Conservation (phyloP, 2,329 filamentous ascomycete species). For the Pseudocercospora cruenta region DNA sequence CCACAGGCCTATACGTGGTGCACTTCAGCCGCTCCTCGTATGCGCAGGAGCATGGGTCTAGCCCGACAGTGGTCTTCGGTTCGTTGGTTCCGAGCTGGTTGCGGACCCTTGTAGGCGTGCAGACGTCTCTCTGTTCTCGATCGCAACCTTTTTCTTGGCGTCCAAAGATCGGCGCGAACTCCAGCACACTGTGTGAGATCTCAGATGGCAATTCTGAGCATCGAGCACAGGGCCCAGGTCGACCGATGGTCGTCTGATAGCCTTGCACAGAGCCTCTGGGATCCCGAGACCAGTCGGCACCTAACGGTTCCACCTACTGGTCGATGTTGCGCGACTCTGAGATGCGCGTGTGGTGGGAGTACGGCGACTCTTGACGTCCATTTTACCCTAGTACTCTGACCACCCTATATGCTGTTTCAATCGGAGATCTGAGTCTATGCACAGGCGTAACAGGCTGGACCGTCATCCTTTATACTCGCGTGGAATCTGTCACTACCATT, state of each 20-base stretch:
- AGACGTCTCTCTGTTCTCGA: neutral
- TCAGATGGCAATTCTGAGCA: slow-evolving; percentile 3
- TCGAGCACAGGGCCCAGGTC: slow-evolving; percentile 9
- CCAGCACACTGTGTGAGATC: neutral
- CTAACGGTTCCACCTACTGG: neutral
- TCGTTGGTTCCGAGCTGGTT: neutral
- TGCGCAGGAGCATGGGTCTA: neutral
- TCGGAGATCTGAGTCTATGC: neutral
- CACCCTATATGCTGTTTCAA: neutral
- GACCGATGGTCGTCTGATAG: neutral
- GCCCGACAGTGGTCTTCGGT: neutral
- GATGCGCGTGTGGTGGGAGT: slow-evolving; percentile 5
- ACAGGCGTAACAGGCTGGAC: neutral
- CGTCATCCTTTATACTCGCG: neutral
- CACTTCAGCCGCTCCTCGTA: neutral
- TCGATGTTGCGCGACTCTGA: slow-evolving; percentile 9
- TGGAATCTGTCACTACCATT: slow-evolving; percentile 1
- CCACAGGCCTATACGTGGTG: neutral
- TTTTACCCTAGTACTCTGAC: neutral
- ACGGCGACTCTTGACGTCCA: neutral
- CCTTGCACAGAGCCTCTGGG: neutral
- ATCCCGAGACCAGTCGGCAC: neutral
- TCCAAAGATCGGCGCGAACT: neutral
- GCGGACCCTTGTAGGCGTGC: neutral
- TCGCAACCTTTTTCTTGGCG: slow-evolving; percentile 5